phyloP scores from a whole-genome alignment of 106 monocot species.

The Xerophyta viscosa region DNA sequence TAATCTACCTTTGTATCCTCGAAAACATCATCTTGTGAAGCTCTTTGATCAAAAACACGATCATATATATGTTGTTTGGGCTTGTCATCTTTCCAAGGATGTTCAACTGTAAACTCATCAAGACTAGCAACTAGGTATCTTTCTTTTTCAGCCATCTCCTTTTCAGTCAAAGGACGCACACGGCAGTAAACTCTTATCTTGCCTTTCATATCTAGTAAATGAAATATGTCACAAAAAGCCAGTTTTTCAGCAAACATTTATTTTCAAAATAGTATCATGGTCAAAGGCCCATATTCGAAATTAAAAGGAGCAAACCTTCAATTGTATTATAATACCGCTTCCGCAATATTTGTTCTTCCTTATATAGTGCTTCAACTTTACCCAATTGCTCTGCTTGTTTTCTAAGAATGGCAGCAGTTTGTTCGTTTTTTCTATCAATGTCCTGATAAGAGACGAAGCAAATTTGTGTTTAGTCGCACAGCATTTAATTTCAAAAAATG shows the following conservation, averaged over 20 bases:
- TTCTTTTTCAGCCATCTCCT: constrained; percentile 61
- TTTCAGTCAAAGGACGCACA: constrained; percentile 74
- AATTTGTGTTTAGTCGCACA: neutral
- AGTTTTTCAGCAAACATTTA: neutral
- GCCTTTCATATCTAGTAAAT: constrained; percentile 85
- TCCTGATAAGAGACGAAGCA: constrained; percentile 42
- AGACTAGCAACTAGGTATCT: constrained; percentile 33
- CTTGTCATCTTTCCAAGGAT: constrained; percentile 97
- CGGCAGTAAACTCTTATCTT: constrained; percentile 94
- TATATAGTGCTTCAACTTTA: constrained; percentile 81
- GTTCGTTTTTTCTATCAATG: constrained; percentile 90
- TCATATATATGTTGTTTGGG: constrained; percentile 89
- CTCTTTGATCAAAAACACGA: constrained; percentile 67
- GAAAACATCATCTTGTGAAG: constrained; percentile 95
- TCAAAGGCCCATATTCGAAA: neutral
- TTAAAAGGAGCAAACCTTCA: constrained; percentile 49
- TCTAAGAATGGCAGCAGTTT: constrained; percentile 88
- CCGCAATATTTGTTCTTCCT: constrained; percentile 84
- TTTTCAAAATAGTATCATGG: neutral
- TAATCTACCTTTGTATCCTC: constrained; percentile 83
- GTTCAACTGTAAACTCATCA: constrained; percentile 94
- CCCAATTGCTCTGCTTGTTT: constrained; percentile 79
- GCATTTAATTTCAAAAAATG: too few relatives aligned
- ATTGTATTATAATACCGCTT: constrained; percentile 96
- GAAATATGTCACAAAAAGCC: too few relatives aligned